Conservation (phyloP, 129 eudicot genomes). For the Tagetes patula region DNA sequence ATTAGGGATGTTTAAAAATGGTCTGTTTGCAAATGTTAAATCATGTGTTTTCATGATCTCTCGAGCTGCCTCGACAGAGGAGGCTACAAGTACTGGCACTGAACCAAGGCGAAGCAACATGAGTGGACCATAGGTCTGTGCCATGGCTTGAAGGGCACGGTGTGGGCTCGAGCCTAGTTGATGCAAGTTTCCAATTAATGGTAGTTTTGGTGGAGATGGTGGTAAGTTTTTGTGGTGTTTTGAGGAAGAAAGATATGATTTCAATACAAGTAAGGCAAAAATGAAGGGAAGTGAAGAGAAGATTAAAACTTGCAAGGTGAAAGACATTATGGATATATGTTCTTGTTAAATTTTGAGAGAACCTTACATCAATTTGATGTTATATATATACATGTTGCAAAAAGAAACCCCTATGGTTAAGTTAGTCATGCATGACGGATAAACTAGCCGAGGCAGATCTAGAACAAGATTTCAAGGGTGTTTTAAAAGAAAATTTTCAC, state of each 20-base stretch:
- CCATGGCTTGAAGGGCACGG: background rate
- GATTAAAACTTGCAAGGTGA: background rate
- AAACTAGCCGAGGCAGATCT: too few relatives aligned
- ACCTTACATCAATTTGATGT: background rate
- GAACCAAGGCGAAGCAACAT: background rate
- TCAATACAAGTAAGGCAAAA: background rate
- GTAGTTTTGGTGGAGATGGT: constrained; percentile 10
- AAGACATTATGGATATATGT: background rate
- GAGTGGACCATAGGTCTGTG: constrained; percentile 3
- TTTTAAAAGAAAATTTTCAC: too few relatives aligned
- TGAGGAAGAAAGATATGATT: background rate
- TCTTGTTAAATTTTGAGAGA: background rate
- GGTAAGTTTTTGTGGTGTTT: background rate
- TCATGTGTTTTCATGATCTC: constrained; percentile 6
- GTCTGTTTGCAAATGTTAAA: background rate
- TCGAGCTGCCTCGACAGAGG: background rate
- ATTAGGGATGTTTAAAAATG: background rate
- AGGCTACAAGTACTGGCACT: constrained; percentile 1
- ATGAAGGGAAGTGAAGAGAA: background rate
- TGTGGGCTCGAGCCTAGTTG: constrained; percentile 11
- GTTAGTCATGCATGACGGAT: too few relatives aligned
- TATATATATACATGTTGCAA: background rate
- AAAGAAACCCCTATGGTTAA: too few relatives aligned
- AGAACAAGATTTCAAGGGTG: too few relatives aligned
- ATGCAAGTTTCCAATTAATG: constrained; percentile 3